phyloP scores from a whole-genome alignment of 2,329 filamentous ascomycete genomes.

The Fusarium fujikuroi region DNA sequence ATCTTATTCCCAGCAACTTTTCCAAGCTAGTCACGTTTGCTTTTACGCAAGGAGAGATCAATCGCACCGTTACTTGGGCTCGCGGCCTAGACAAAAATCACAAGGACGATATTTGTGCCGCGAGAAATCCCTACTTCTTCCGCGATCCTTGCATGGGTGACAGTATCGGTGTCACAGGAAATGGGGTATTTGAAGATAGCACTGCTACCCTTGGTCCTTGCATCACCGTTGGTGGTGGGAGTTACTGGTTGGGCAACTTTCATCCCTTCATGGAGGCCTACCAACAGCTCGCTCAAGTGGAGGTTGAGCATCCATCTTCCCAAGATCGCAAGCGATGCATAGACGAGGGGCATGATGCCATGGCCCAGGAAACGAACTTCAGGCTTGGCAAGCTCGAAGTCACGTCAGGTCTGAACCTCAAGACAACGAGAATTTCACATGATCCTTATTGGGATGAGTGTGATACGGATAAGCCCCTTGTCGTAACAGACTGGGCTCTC shows the following conservation, averaged over 20 bases:
- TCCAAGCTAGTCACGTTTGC: slow-evolving; percentile 48
- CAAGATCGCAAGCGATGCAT: slow-evolving; percentile 53
- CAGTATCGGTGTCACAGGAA: slow-evolving; percentile 53
- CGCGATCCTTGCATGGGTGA: slow-evolving; percentile 57
- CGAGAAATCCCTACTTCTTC: slow-evolving; percentile 58
- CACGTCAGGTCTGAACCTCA: slow-evolving; percentile 55
- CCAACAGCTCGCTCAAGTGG: slow-evolving; percentile 42
- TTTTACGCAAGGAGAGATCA: slow-evolving; percentile 53
- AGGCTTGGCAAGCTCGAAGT: slow-evolving; percentile 51
- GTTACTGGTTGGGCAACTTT: slow-evolving; percentile 57
- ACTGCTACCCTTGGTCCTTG: slow-evolving; percentile 57
- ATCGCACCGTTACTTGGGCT: slow-evolving; percentile 52
- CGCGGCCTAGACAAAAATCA: slow-evolving; percentile 51
- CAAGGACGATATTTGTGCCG: slow-evolving; percentile 54
- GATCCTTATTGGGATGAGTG: slow-evolving; percentile 58
- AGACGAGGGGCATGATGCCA: slow-evolving; percentile 51
- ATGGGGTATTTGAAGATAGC: slow-evolving; percentile 47
- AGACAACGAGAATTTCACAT: slow-evolving; percentile 57
- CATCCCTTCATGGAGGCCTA: slow-evolving; percentile 56
- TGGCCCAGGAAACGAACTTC: slow-evolving; percentile 46
- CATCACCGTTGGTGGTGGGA: slow-evolving; percentile 50
- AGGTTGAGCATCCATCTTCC: slow-evolving; percentile 55
- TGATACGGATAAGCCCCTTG: slow-evolving; percentile 53
- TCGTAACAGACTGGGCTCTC: slow-evolving; percentile 58
- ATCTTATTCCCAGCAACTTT: slow-evolving; percentile 52